Evolutionary conservation across 2,329 filamentous ascomycete genomes (phyloP), one percentile per base, ranked within the genome.

Genomic region (Cladophialophora exuberans): DNA sequence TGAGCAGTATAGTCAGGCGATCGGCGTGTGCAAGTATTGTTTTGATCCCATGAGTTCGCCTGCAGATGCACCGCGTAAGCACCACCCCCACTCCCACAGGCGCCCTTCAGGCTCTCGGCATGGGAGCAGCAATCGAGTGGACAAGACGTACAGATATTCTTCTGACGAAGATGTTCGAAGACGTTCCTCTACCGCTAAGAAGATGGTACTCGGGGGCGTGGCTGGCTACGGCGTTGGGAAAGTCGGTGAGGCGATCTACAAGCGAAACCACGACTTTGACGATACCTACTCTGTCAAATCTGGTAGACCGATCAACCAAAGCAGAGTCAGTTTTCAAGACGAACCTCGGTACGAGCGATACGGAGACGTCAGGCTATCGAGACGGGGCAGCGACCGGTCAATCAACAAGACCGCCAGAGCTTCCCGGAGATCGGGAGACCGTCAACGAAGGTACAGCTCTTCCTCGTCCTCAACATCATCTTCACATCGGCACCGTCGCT

Each of bases 1-100:
- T 72, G 84, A 87, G 67, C 83, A 86, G 65, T 87, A 87, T 64
- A 86, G 83, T 1, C 83, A 87, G 68, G 80, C 81, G 56, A 86
- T 85, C 62, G 84, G 84, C 18, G 80, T 86, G 2, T 87, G 84
- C 71, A 83, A 79, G 59, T 74, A 84, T 62, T 87, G 84, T 66
- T 87, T 87, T 64, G 83, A 85, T 56, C 83, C 83, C 5, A 75
- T 78, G 6, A 80, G 79, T 13, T 78, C 75, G 3, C 76, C 80
- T 2, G 67, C 71, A 56, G 78, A 85, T 65, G 84, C 83, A 0
- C 84, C 84, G 4, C 76, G 84, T 48, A 81, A 80, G 60, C 84
- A 87, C 64, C 72, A 84, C 62, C 83, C 83, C 65, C 70, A 76
- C 54, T 61, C 67, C 2, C 64, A 65, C 17, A 54, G 55, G 15